phyloP scores from a whole-genome alignment of 352 stramenopile species.

The Phytopythium ostracodes region DNA sequence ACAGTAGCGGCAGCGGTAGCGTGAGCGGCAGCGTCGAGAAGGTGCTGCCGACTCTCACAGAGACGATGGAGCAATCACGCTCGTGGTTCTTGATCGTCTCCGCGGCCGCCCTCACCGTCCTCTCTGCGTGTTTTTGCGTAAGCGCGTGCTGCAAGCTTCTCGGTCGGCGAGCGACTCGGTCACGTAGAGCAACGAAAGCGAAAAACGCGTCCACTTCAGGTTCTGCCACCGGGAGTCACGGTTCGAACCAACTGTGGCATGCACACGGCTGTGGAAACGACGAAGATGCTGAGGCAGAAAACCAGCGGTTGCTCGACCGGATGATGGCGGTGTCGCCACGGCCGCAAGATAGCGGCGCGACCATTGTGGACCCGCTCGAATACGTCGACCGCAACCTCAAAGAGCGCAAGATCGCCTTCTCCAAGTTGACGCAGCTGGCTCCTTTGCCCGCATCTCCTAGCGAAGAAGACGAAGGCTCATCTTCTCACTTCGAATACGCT shows the following conservation, averaged over 20 bases:
- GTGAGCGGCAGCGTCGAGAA: conserved; percentile 10
- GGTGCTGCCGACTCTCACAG: conserved; percentile 18
- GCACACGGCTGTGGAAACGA: no score
- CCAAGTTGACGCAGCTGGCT: neutral
- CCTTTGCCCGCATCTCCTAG: neutral
- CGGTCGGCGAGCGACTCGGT: conserved; percentile 11
- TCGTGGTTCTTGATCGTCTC: conserved; percentile 32
- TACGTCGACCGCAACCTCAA: conserved; percentile 17
- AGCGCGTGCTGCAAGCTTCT: conserved; percentile 20
- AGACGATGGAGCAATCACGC: conserved; percentile 26
- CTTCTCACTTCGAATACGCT: conserved; percentile 23
- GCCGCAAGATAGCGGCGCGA: neutral
- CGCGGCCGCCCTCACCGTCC: conserved; percentile 15
- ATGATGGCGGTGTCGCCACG: conserved; percentile 4
- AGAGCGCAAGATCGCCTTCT: conserved; percentile 11
- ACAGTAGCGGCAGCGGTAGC: conserved; percentile 8
- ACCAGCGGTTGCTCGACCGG: conserved; percentile 3
- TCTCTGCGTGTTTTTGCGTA: conserved; percentile 15
- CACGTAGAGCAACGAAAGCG: neutral
- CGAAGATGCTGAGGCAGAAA: neutral
- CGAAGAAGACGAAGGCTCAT: neutral
- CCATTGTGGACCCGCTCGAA: conserved; percentile 4
- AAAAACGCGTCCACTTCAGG: neutral
- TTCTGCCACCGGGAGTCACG: neutral
- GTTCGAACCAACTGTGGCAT: conserved; percentile 3